Conservation (phyloP, 306 rosid genomes). For the Trifolium dubium region DNA sequence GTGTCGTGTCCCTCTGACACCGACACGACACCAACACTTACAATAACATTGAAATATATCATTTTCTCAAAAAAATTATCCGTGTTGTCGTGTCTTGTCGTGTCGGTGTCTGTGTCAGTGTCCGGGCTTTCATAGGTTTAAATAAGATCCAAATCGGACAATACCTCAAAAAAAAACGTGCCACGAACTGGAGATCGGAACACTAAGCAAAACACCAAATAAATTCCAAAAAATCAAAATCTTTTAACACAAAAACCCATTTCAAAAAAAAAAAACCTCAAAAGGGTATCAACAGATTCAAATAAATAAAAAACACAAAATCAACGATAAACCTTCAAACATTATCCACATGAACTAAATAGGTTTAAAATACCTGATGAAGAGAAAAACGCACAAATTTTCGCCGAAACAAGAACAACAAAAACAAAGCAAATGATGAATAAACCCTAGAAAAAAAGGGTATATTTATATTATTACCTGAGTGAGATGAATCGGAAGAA, state of each 20-base stretch:
- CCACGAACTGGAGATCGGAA: neutral
- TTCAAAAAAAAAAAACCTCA: neutral
- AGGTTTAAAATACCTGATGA: neutral
- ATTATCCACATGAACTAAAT: neutral
- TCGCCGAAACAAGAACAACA: neutral
- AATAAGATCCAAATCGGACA: neutral
- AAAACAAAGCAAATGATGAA: neutral
- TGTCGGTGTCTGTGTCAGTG: no score
- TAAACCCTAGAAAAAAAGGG: neutral
- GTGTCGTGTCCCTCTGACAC: no score
- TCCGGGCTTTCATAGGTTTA: neutral
- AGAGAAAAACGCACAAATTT: neutral
- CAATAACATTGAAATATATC: no score
- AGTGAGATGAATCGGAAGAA: constrained; percentile 12
- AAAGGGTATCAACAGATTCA: neutral
- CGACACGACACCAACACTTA: no score
- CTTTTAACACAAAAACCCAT: neutral
- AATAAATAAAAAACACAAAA: neutral
- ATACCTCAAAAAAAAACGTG: neutral
- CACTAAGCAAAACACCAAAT: neutral
- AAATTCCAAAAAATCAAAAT: neutral
- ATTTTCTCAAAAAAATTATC: no score
- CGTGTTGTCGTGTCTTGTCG: no score
- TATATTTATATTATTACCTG: constrained; percentile 37
- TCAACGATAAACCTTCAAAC: neutral